These are phyloP conservation scores for Amanita muscaria DNA, from an alignment of 768 basidiomycete genomes.

Conservation along the genomic window DNA sequence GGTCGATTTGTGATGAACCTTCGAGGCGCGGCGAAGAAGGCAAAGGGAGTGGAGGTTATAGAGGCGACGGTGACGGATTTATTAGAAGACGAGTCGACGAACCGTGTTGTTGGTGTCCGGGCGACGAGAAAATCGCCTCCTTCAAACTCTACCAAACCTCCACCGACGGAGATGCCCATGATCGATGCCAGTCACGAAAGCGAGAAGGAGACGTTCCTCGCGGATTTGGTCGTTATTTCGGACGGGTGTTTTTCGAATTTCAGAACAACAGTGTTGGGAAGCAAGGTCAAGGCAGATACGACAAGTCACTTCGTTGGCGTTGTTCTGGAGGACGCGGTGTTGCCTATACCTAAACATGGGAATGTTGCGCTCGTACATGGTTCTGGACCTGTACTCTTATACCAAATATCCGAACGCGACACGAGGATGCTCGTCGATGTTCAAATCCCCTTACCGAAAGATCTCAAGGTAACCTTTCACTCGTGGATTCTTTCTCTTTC, in stretches of 20 bases:
- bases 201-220: conserved; percentile 50
- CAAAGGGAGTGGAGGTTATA: conserved; percentile 64
- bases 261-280: conserved; percentile 56
- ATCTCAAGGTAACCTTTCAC: conserved; percentile 53
- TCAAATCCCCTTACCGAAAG: conserved; percentile 71
- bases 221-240: conserved; percentile 78
- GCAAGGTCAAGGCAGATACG: conserved; percentile 40
- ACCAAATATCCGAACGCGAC: conserved; percentile 84
- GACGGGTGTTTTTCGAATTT: conserved; percentile 97
- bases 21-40: conserved; percentile 52
- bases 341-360: conserved; percentile 72
- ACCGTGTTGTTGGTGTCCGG: conserved; percentile 57
- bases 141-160: not conserved
- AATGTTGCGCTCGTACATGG: conserved; percentile 78
- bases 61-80: conserved; percentile 81
- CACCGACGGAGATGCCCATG: not conserved
- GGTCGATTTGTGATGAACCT: conserved; percentile 81
- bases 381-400: conserved; percentile 82
- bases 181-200: conserved; percentile 15
- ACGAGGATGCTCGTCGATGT: conserved; percentile 93
- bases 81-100: conserved; percentile 42
- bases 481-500: not conserved
- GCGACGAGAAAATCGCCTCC: conserved; percentile 39
- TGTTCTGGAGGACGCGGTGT: conserved; percentile 64
- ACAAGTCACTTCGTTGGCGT: conserved; percentile 81